phyloP scores from a whole-genome alignment of 129 eudicot species.

The Escallonia herrerae region DNA sequence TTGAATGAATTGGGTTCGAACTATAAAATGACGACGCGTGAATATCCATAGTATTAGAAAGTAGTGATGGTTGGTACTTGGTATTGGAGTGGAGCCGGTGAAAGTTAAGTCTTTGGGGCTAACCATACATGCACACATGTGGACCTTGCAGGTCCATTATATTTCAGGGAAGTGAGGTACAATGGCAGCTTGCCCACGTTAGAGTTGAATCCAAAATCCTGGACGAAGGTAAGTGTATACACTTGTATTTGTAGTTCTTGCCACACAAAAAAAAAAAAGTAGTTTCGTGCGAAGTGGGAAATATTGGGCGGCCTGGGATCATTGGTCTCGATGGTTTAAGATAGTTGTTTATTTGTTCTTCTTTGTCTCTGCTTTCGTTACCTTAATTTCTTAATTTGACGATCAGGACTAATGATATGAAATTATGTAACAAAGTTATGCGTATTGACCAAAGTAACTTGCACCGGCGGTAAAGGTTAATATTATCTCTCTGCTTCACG shows the following conservation, averaged over 20 bases:
- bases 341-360: neutral
- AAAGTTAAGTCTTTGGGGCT: neutral
- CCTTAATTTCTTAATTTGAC: no score
- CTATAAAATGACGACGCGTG: neutral
- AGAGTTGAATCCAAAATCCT: constrained; percentile 21
- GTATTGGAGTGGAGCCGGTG: no score
- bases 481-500: no score
- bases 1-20: neutral
- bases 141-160: neutral
- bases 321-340: no score
- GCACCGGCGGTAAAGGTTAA: no score
- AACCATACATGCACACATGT: neutral
- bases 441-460: no score
- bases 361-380: no score
- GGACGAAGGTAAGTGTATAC: constrained; percentile 34
- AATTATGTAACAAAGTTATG: no score
- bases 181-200: constrained; percentile 46
- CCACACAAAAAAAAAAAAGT: neutral
- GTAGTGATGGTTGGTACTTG: no score
- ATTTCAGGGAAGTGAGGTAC: constrained; percentile 1
- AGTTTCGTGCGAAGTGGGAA: no score
- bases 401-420: no score
- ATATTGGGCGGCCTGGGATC: no score
- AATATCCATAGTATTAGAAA: constrained; percentile 1
- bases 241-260: neutral